A percentile compares a stretch with the other conserved stretches of the same genome.
phyloP scores from a whole-genome alignment of 352 stramenopile species.

The Plasmopara viticola region DNA sequence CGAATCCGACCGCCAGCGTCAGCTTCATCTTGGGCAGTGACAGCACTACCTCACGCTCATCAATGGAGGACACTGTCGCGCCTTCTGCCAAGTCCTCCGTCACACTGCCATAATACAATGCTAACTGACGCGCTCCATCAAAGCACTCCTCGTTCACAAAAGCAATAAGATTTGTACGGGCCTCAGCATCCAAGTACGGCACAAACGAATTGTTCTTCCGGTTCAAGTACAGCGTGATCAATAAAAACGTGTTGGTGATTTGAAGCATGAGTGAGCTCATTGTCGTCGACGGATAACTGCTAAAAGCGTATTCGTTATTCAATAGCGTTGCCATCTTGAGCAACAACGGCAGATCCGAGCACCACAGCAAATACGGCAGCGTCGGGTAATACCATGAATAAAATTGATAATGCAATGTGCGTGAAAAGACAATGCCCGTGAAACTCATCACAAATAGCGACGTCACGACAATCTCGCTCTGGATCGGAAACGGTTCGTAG shows the following conservation, averaged over 20 bases:
- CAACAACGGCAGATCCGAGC: slow-evolving; percentile 75
- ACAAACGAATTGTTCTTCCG: slow-evolving; percentile 59
- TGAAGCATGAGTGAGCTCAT: slow-evolving; percentile 90
- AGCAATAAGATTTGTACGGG: slow-evolving; percentile 52
- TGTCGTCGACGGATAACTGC: slow-evolving; percentile 92
- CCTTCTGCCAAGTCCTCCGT: slow-evolving; percentile 66
- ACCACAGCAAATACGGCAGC: slow-evolving; percentile 92
- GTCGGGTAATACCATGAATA: slow-evolving; percentile 96
- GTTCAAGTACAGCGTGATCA: slow-evolving; percentile 72
- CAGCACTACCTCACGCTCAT: slow-evolving; percentile 74
- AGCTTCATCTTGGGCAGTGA: slow-evolving; percentile 78
- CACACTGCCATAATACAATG: slow-evolving; percentile 80
- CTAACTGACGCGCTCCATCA: slow-evolving; percentile 63
- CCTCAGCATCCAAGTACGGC: slow-evolving; percentile 72
- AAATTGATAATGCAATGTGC: slow-evolving; percentile 99
- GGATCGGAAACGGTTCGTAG: slow-evolving; percentile 75
- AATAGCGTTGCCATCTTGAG: slow-evolving; percentile 81
- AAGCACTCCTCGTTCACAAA: slow-evolving; percentile 79
- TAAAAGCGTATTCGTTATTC: slow-evolving; percentile 90
- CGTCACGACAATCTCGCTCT: slow-evolving; percentile 77
- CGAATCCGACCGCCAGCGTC: slow-evolving; percentile 79
- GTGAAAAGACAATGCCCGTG: slow-evolving; percentile 93
- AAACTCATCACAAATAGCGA: slow-evolving; percentile 93
- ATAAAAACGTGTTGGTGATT: slow-evolving; percentile 82
- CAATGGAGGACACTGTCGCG: slow-evolving; percentile 58